These are phyloP conservation scores for Myriangium duriaei DNA, from an alignment of 2,329 filamentous ascomycete genomes.

Conservation along the genomic window DNA sequence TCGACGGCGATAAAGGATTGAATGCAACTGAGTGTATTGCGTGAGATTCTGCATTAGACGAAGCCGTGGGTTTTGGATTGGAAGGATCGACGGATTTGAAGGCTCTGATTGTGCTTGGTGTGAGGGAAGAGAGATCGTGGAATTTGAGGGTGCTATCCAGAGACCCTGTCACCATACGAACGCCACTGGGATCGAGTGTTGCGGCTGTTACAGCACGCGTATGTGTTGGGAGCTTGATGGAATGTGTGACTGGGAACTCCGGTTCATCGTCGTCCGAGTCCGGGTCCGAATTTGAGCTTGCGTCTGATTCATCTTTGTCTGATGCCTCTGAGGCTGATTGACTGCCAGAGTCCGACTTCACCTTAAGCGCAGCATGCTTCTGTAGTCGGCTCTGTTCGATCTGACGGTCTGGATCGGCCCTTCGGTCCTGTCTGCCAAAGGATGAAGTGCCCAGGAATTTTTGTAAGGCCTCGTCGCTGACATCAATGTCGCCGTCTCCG, in stretches of 20 bases:
- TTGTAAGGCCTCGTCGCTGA: slow-evolving; percentile 55
- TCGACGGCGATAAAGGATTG: slow-evolving; percentile 65
- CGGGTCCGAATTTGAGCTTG: slow-evolving; percentile 27
- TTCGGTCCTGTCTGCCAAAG: slow-evolving; percentile 71
- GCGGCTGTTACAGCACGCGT: slow-evolving; percentile 74
- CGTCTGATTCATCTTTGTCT: slow-evolving; percentile 38
- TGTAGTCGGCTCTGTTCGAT: slow-evolving; percentile 57
- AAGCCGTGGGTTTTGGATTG: slow-evolving; percentile 51
- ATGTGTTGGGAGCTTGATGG: slow-evolving; percentile 85
- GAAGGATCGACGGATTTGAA: slow-evolving; percentile 89
- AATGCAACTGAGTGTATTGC: slow-evolving; percentile 79
- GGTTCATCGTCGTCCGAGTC: slow-evolving; percentile 56
- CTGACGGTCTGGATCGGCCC: slow-evolving; percentile 64
- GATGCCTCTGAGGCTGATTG: slow-evolving; percentile 21
- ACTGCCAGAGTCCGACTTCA: slow-evolving; percentile 25
- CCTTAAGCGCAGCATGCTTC: slow-evolving; percentile 16
- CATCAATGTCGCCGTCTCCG: slow-evolving; percentile 8
- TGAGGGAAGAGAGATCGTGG: slow-evolving; percentile 93
- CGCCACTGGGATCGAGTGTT: slow-evolving; percentile 73
- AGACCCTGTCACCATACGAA: slow-evolving; percentile 77
- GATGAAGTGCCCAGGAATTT: slow-evolving; percentile 66
- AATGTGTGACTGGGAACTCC: slow-evolving; percentile 84
- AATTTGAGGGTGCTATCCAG: slow-evolving; percentile 85
- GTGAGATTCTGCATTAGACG: slow-evolving; percentile 66
- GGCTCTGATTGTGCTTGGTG: slow-evolving; percentile 80